Evolutionary conservation across 1,284 basidiomycete species (phyloP).

Genomic region (Rhizoctonia solani): DNA sequence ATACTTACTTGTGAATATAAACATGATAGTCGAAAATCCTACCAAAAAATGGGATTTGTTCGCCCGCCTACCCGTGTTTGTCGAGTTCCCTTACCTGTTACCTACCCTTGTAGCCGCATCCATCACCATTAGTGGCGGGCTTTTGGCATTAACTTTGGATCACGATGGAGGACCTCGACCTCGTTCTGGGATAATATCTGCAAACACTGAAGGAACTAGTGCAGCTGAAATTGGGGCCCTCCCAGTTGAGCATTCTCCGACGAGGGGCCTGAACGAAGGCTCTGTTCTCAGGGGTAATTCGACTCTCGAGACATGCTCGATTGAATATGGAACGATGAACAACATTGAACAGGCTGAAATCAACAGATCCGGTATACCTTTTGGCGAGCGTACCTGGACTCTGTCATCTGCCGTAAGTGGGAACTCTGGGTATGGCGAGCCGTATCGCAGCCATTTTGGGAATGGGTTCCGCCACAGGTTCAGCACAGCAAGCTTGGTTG

Average conservation of each 20-base stretch:
- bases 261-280: no score
- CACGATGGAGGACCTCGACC: conserved; percentile 85
- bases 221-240: no score
- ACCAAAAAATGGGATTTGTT: conserved; percentile 81
- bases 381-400: conserved; percentile 24
- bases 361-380: conserved; percentile 8
- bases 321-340: no score
- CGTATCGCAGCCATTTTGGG: conserved; percentile 15
- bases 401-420: conserved; percentile 21
- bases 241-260: no score
- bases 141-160: conserved; percentile 86
- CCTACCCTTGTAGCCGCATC: conserved; percentile 80
- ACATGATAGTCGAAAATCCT: conserved; percentile 69
- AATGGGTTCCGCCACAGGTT: conserved; percentile 1
- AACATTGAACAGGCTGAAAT: background rate
- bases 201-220: no score
- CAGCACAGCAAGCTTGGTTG: background rate
- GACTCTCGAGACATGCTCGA: no score
- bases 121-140: conserved; percentile 77
- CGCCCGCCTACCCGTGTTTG: conserved; percentile 66
- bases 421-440: conserved; percentile 18
- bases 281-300: no score
- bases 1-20: background rate
- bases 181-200: no score
- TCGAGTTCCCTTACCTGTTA: conserved; percentile 86